Evolutionary conservation across 2,329 filamentous ascomycete species (phyloP), one percentile per base, ranked within the genome.

Genomic region (Neopestalotiopsis clavispora): DNA sequence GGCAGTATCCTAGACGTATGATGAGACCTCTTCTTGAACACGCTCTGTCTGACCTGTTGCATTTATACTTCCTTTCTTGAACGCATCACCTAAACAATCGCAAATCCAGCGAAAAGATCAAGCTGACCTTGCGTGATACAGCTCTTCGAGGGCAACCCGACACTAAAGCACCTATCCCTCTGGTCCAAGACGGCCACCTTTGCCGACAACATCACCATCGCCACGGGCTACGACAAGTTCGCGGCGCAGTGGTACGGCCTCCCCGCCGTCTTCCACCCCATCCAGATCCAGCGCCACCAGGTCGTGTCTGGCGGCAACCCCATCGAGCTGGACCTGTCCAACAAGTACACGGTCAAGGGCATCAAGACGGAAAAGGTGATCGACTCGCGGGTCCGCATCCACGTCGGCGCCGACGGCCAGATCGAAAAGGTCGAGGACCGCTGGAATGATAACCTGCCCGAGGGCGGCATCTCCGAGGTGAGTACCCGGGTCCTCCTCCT

Each of bases 91-190:
- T 4, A 38, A 23, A 10, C 34, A 38, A 10, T 38, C 34, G 5
- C 7, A 23, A 28, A 28, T 28, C 23, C 23, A 0, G 23, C 23
- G 23, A 0, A 23, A 23, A 23, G 10, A 38, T 10, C 34, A 38
- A 38, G 14, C 12, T 20, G 56, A 42, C 38, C 4, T 61, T 28
- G 3, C 14, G 13, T 14, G 23, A 20, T 4, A 17, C 59, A 85
- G 83, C 84, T 91, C 62, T 91, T 91, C 75, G 86, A 87, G 42
- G 89, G 89, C 60, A 83, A 85, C 20, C 87, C 89, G 0, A 87
- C 87, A 1, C 82, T 90, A 2, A 83, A 84, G 56, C 90, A 91
- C 75, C 83, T 91, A 60, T 79, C 82, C 14, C 82, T 91, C 30
- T 91, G 89, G 89, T 81, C 81, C 63, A 86, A 87, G 69, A 82